Conservation (phyloP, 2,329 filamentous ascomycete species). For the Nemania serpens region DNA sequence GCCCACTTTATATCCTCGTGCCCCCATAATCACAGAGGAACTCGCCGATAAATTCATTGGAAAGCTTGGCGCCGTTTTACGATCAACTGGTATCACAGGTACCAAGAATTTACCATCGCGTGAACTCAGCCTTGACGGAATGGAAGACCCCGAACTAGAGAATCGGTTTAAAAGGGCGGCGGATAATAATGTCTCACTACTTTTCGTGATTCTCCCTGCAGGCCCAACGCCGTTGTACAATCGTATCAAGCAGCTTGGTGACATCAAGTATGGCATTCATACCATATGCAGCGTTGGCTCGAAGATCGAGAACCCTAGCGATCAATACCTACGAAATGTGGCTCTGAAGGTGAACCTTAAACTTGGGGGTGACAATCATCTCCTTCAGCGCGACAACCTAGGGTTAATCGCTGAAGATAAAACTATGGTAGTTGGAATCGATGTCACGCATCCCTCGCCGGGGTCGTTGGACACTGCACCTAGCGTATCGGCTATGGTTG, state of each 20-base stretch:
- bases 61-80: not conserved
- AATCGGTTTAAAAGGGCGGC: not conserved
- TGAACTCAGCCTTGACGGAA: too few relatives aligned
- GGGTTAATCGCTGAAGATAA: conserved; percentile 58
- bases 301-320: conserved; percentile 48
- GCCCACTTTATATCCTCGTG: too few relatives aligned
- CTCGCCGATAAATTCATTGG: too few relatives aligned
- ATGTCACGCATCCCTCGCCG: conserved; percentile 76
- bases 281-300: conserved; percentile 60
- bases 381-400: conserved; percentile 51
- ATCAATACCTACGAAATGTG: conserved; percentile 58
- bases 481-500: conserved; percentile 72
- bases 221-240: conserved; percentile 55
- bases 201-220: conserved; percentile 55
- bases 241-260: conserved; percentile 61
- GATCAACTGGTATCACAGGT: not conserved
- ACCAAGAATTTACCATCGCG: too few relatives aligned
- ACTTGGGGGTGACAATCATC: conserved; percentile 63
- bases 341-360: conserved; percentile 71
- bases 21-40: too few relatives aligned
- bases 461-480: conserved; percentile 62
- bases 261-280: conserved; percentile 60
- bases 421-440: conserved; percentile 75
- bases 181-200: conserved; percentile 37
- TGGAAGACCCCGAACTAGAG: not conserved